Evolutionary conservation across 495 filamentous ascomycete genomes (phyloP), one percentile per base, ranked within the genome.

Genomic region (Hamigera avellanea): DNA sequence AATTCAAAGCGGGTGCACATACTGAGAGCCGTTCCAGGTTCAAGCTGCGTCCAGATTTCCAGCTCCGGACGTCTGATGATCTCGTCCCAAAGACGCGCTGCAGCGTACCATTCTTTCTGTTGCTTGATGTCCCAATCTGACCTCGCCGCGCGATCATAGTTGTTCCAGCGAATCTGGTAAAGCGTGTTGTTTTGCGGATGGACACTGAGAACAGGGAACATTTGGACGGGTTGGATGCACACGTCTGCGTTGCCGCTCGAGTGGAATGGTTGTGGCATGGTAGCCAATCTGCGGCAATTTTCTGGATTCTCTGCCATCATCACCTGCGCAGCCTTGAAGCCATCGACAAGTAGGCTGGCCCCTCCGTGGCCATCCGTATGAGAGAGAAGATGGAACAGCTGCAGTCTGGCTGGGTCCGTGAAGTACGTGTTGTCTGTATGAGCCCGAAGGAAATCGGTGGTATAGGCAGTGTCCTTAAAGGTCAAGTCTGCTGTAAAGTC

Each of bases 371-470:
- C 77, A 8, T 69, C 64, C 15, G 57, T 54, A 52, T 96, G 89
- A 2, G 80, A 84, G 8, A 96, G 72, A 3, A 94, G 62, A 44
- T 96, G 89, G 53, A 96, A 91, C 4, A 87, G 68, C 48, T 96
- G 89, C 12, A 96, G 71, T 17, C 89, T 84, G 8, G 83, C 78
- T 0, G 89, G 89, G 30, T 94, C 86, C 9, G 76, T 80, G 57
- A 95, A 95, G 55, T 96, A 96, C 25, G 87, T 93, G 15, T 73
- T 95, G 57, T 96, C 89, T 3, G 89, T 95, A 52, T 96, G 89
- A 6, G 78, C 76, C 16, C 68, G 69, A 0, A 96, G 67, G 6
- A 73, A 71, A 35, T 88, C 63, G 39, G 72, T 80, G 10, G 88
- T 95, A 56, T 95, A 96, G n/a, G 89, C 89, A 4, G 81, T 93